phyloP scores from a whole-genome alignment of 495 filamentous ascomycete genomes.

The Annulohypoxylon stygium region DNA sequence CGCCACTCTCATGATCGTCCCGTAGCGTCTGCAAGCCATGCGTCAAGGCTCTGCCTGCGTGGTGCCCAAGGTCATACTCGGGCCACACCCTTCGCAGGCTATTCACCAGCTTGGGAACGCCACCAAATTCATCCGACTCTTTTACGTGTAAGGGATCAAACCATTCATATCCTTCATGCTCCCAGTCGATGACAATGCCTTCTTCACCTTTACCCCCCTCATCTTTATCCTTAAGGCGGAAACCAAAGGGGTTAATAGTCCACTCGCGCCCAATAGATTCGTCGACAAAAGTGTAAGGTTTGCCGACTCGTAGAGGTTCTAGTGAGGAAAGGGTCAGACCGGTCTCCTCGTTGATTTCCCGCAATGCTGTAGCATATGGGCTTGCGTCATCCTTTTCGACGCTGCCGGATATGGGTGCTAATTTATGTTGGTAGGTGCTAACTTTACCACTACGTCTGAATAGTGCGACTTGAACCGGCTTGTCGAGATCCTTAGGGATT shows the following conservation, averaged over 20 bases:
- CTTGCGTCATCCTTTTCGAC: constrained; percentile 65
- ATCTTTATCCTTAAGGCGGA: constrained; percentile 59
- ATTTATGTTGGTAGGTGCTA: constrained; percentile 67
- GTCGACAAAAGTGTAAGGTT: constrained; percentile 70
- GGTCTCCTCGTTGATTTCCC: constrained; percentile 75
- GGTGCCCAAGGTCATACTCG: constrained; percentile 58
- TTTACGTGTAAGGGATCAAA: constrained; percentile 62
- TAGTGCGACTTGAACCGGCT: constrained; percentile 63
- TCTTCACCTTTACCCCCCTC: constrained; percentile 55
- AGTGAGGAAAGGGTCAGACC: constrained; percentile 61
- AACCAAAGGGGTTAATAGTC: constrained; percentile 74
- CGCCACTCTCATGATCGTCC: constrained; percentile 68
- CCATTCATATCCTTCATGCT: constrained; percentile 71
- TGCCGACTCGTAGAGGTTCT: constrained; percentile 67
- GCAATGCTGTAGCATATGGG: constrained; percentile 68
- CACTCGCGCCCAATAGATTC: constrained; percentile 65
- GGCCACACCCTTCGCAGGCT: constrained; percentile 71
- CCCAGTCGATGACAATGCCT: constrained; percentile 71
- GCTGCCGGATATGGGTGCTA: constrained; percentile 71
- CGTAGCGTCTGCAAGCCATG: constrained; percentile 62
- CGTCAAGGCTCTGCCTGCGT: constrained; percentile 59
- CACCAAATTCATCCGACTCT: constrained; percentile 57
- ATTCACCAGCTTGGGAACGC: constrained; percentile 68
- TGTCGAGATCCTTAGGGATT: constrained; percentile 45
- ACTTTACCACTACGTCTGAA: constrained; percentile 71